Conservation (phyloP, 805 yeast genomes). For the Schizosaccharomyces octosporus region DNA sequence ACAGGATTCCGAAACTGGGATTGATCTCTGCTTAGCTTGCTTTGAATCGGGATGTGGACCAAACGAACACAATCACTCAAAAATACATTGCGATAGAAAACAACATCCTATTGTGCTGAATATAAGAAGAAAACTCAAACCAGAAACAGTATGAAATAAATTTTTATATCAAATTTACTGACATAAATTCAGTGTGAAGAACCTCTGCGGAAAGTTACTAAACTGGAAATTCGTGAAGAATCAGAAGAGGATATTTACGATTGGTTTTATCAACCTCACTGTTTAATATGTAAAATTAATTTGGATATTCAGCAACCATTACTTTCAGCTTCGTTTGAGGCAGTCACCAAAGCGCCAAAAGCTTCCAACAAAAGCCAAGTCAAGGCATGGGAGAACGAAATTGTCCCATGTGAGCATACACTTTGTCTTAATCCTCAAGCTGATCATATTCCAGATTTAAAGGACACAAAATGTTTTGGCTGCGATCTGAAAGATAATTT, state of each 20-base stretch:
- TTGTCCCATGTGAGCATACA: constrained; percentile 58
- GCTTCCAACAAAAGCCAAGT: constrained; percentile 40
- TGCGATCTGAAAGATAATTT: constrained; percentile 41
- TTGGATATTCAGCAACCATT: constrained; percentile 7
- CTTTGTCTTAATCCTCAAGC: constrained; percentile 23
- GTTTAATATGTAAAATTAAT: constrained; percentile 12
- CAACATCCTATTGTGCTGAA: constrained; percentile 37
- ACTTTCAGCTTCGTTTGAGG: constrained; percentile 16
- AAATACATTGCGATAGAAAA: constrained; percentile 26
- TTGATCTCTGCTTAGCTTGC: constrained; percentile 55
- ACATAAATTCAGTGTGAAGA: constrained; percentile 8
- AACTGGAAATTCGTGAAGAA: constrained; percentile 41
- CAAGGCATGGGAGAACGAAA: constrained; percentile 78
- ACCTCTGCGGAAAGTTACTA: constrained; percentile 26
- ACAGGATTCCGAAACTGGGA: constrained; percentile 18
- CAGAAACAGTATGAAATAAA: constrained; percentile 3
- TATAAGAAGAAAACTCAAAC: constrained; percentile 16
- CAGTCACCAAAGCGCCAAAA: constrained; percentile 33
- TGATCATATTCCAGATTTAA: constrained; percentile 3
- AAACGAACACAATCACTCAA: constrained; percentile 40
- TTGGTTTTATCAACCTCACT: constrained; percentile 20
- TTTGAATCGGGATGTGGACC: constrained; percentile 19
- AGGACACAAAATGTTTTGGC: constrained; percentile 13
- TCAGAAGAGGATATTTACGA: constrained; percentile 40
- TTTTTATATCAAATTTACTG: background rate